These are phyloP conservation scores for Melastoma malabathricum DNA, from an alignment of 345 rosid genomes.

Conservation along the genomic window DNA sequence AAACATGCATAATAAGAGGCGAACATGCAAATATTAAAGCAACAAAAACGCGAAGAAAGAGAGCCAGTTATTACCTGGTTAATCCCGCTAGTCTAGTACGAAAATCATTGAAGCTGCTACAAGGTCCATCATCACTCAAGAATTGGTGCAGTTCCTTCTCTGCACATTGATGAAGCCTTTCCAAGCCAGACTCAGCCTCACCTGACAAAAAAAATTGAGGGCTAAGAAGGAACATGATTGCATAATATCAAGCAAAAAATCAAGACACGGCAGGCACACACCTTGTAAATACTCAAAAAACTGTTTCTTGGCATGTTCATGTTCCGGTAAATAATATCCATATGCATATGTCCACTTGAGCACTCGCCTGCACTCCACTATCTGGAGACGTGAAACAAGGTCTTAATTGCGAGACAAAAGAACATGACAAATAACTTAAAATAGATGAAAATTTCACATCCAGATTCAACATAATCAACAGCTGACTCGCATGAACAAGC, in stretches of 20 bases:
- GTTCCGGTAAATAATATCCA: conserved; percentile 90
- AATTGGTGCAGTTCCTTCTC: conserved; percentile 77
- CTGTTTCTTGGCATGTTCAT: conserved; percentile 71
- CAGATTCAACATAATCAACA: too few relatives aligned
- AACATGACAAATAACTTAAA: background rate
- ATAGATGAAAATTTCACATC: too few relatives aligned
- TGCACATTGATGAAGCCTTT: conserved; percentile 95
- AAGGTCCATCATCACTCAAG: conserved; percentile 37
- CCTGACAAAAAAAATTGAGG: conserved; percentile 22
- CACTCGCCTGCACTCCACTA: conserved; percentile 93
- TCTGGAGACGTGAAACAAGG: conserved; percentile 28
- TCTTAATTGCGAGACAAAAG: background rate
- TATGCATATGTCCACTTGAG: conserved; percentile 98
- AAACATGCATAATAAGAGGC: too few relatives aligned
- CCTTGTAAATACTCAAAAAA: conserved; percentile 98
- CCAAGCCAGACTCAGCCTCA: conserved; percentile 92
- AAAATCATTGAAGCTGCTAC: conserved; percentile 69
- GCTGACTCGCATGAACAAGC: too few relatives aligned
- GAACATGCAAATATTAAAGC: too few relatives aligned
- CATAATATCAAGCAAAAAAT: background rate
- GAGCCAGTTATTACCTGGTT: conserved; percentile 41
- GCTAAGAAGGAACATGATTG: conserved; percentile 9
- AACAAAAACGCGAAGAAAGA: too few relatives aligned
- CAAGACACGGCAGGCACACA: conserved; percentile 9
- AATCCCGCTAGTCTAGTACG: conserved; percentile 89